These are phyloP conservation scores for Xylaria sp. DNA, from an alignment of 2,329 filamentous ascomycete species.

Conservation along the genomic window DNA sequence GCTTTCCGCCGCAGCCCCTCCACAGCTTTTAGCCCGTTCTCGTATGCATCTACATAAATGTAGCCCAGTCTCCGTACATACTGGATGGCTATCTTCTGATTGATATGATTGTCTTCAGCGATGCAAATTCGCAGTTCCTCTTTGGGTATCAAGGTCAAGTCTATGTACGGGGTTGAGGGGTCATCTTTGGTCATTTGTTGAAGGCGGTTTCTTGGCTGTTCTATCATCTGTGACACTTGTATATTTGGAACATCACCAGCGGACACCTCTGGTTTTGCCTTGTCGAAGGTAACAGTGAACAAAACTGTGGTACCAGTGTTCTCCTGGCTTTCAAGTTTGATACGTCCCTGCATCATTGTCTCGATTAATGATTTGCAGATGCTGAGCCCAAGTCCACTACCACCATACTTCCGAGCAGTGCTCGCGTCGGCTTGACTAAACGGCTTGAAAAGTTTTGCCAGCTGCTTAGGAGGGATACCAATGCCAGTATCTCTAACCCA, in stretches of 20 bases:
- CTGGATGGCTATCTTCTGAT: slow-evolving; percentile 91
- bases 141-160: slow-evolving; percentile 78
- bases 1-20: slow-evolving; percentile 83
- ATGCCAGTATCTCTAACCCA: slow-evolving; percentile 93
- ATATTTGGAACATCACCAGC: slow-evolving; percentile 64
- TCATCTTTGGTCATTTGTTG: slow-evolving; percentile 55
- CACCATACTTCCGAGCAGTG: slow-evolving; percentile 90
- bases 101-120: slow-evolving; percentile 94
- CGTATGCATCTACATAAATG: slow-evolving; percentile 83
- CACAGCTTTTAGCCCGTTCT: slow-evolving; percentile 88
- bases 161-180: slow-evolving; percentile 63
- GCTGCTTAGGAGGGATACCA: slow-evolving; percentile 83
- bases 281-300: slow-evolving; percentile 88
- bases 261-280: slow-evolving; percentile 73
- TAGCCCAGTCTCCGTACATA: slow-evolving; percentile 90
- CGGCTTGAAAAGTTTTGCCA: slow-evolving; percentile 88
- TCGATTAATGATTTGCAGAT: slow-evolving; percentile 96
- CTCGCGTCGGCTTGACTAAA: slow-evolving; percentile 94
- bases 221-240: slow-evolving; percentile 55
- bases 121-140: slow-evolving; percentile 89
- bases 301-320: slow-evolving; percentile 76
- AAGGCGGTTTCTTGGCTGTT: slow-evolving; percentile 47
- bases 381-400: slow-evolving; percentile 88
- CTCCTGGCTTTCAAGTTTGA: slow-evolving; percentile 82
- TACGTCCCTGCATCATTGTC: slow-evolving; percentile 88